Evolutionary conservation across 768 basidiomycete species (phyloP), one percentile per base, ranked within the genome.

Genomic region (Gautieria morchelliformis): DNA sequence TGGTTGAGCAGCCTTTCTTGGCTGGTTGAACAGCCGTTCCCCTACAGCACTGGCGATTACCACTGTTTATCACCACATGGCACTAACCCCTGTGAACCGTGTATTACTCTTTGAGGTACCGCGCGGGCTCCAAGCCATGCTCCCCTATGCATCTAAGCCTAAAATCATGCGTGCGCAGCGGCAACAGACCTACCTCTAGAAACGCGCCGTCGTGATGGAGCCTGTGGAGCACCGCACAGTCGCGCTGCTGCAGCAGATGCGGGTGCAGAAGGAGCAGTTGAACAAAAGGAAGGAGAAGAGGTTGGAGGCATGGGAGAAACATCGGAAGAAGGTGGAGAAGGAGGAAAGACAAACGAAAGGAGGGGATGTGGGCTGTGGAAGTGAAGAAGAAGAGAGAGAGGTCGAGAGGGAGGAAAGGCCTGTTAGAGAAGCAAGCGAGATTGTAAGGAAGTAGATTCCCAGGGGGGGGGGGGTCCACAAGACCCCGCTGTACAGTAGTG

Each of bases 151-250:
- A 1, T 88, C 89, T 35, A 99, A 99, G 70, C 90, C 93, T 19
- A 89, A 87, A 70, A 68, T 86, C 40, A 86, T 89, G 79, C 78
- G 80, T 62, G 77, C 87, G 8, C 93, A 92, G 70, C 71, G 74
- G 37, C 73, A 72, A 56, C 75, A 79, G 68, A 93, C 93, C n/a
- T 96, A 98, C 70, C 71, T 97, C 67, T 91, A 93, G 70, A 91
- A 89, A 70, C 85, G 96, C 12, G 93, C 95, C 1, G 93, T 98
- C 24, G 85, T 99, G 46, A 80, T 98, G 78, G 89, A 95, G 66
- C 89, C 91, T 1, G 93, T 95, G 67, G 96, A 98, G 75, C 92
- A 87, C 77, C 87, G 83, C 67, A 94, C 96, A 0, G 73, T 97
- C 19, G 86, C 89, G 40, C 72, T 98, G 40, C 68, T 99, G 68